Conservation (phyloP, 2,329 filamentous ascomycete genomes). For the Parastagonospora avenae region DNA sequence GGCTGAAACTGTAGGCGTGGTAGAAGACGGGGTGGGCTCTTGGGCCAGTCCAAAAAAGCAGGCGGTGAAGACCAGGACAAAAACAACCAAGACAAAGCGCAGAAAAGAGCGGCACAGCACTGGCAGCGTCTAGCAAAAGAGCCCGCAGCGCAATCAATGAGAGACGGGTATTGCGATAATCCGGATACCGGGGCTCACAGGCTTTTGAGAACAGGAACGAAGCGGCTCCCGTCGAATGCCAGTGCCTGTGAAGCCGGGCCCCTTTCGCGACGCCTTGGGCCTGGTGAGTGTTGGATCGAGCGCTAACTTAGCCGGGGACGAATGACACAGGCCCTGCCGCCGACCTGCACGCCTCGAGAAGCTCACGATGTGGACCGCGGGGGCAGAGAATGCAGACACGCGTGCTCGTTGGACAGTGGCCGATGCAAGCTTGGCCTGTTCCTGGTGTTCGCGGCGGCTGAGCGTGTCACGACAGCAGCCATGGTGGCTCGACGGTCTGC, state of each 20-base stretch:
- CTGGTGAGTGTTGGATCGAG: slow-evolving; percentile 18
- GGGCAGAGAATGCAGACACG: neutral
- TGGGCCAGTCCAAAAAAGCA: slow-evolving; percentile 14
- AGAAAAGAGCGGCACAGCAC: slow-evolving; percentile 20
- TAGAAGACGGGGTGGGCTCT: slow-evolving; percentile 7
- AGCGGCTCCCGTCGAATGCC: slow-evolving; percentile 22
- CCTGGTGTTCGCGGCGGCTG: neutral
- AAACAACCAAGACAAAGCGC: slow-evolving; percentile 16
- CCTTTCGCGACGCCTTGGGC: slow-evolving; percentile 32
- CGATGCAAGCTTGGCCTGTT: neutral
- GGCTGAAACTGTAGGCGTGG: slow-evolving; percentile 21
- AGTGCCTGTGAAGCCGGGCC: slow-evolving; percentile 22
- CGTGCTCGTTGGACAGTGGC: neutral
- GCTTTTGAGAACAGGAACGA: slow-evolving; percentile 15
- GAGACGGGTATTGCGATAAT: slow-evolving; percentile 2
- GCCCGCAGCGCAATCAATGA: slow-evolving; percentile 18
- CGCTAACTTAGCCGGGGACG: slow-evolving; percentile 24
- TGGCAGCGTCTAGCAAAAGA: slow-evolving; percentile 31
- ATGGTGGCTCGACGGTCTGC: neutral
- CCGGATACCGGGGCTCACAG: slow-evolving; percentile 10
- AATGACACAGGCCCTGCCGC: slow-evolving; percentile 10
- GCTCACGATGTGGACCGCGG: slow-evolving; percentile 4
- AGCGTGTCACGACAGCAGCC: neutral
- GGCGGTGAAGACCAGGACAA: slow-evolving; percentile 18
- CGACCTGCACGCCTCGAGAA: slow-evolving; percentile 1